Base-by-base conservation (phyloP, 2,329 filamentous ascomycete genomes). In the Aspergillus ibericus region DNA sequence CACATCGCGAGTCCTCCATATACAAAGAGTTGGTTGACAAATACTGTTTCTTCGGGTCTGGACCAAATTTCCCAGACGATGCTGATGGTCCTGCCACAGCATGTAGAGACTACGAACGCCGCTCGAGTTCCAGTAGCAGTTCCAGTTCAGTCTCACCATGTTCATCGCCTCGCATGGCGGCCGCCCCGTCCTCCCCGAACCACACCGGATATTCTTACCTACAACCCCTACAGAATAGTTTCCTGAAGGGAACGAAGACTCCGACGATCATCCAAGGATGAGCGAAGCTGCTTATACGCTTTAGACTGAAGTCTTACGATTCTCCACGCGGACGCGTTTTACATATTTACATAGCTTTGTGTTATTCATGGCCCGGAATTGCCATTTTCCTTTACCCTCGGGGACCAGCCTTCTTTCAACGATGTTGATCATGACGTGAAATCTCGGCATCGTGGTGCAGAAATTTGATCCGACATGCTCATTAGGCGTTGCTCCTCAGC, bases 1-100 rank as follows among this genome's bases (percentile, higher is more conserved):
- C 88, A 46, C 82, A 85, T 70, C 88, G 96, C 65, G 86, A 93
- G 60, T 96, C 92, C 64, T 88, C 91, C 60, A 93, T 93, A 60
- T 98, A 99, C 76, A 91, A 96, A 78, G 95, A 99, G 79, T 85
- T 99, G 65, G 90, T 99, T 77, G 93, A 96, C 82, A 97, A 96
- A 82, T 99, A 96, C 83, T 99, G 95, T 84, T 99, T 98, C 86
- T 83, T 80, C 75, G 82, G 82, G 57, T 82, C 81, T 75, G 82
- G 82, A 58, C 82, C 81, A 54, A 80, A 79, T 68, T 71, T 69
- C 40, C 74, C 76, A 16, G 48, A 53, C 10, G 57, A 56, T 4
- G 40, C 35, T 10, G 51, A 44, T 32, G 49, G 36, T 18, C 40
- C 55, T 15, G 22, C n/a, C 3, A 53, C 52, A 12, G 57, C 38